Evolutionary conservation across 2,329 filamentous ascomycete genomes (phyloP).

Genomic region (Phyllosticta ampelicida): DNA sequence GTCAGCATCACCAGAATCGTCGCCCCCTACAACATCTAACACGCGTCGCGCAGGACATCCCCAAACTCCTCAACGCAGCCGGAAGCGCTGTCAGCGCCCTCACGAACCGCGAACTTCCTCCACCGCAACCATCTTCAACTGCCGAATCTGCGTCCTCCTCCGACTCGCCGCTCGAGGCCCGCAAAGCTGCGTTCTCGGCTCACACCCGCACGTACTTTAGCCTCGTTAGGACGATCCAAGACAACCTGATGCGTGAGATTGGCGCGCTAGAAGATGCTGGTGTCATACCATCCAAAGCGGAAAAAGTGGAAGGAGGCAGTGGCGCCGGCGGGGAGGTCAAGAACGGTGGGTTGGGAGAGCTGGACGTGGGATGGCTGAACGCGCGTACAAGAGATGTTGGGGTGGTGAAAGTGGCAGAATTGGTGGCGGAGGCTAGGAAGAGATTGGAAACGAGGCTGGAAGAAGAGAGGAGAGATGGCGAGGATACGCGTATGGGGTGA

Average conservation of each 20-base stretch:
- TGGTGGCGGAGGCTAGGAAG: slow-evolving; percentile 54
- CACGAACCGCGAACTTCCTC: slow-evolving; percentile 31
- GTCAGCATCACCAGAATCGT: not conserved
- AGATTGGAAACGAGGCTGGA: slow-evolving; percentile 38
- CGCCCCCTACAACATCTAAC: not conserved
- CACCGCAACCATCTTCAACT: slow-evolving; percentile 34
- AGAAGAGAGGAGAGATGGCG: slow-evolving; percentile 1
- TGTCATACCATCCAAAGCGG: slow-evolving; percentile 48
- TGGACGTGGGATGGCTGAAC: slow-evolving; percentile 87
- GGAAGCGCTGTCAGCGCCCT: slow-evolving; percentile 50
- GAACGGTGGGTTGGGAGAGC: slow-evolving; percentile 39
- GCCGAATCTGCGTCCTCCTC: slow-evolving; percentile 8
- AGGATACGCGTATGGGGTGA: slow-evolving; percentile 1
- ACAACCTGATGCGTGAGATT: slow-evolving; percentile 37
- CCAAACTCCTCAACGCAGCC: slow-evolving; percentile 46
- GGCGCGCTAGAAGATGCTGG: slow-evolving; percentile 72
- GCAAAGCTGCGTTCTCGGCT: slow-evolving; percentile 5
- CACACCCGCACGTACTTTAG: slow-evolving; percentile 1
- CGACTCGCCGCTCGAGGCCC: slow-evolving; percentile 21
- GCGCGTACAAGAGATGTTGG: slow-evolving; percentile 73
- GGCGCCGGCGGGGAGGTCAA: slow-evolving; percentile 19
- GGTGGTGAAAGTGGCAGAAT: slow-evolving; percentile 70
- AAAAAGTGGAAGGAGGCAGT: slow-evolving; percentile 11
- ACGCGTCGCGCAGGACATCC: slow-evolving; percentile 32
- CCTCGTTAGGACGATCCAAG: not conserved